Evolutionary conservation across 305 asterid species (phyloP).

Genomic region (Solanum hybrid): DNA sequence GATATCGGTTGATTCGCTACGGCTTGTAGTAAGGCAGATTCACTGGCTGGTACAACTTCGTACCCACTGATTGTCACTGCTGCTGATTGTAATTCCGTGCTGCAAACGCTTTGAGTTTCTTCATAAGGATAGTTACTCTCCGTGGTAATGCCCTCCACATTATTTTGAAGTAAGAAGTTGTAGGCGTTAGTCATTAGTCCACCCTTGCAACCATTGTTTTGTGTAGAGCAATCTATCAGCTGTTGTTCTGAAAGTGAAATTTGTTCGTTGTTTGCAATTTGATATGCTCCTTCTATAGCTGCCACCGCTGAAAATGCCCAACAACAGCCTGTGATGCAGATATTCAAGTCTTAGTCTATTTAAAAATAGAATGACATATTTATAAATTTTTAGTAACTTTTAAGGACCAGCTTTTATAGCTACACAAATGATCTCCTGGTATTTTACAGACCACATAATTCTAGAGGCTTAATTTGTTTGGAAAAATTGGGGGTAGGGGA

Average conservation of each 20-base stretch:
- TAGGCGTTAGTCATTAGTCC: constrained; percentile 22
- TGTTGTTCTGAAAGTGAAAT: constrained; percentile 27
- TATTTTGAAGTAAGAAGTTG: constrained; percentile 3
- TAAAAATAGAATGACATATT: neutral
- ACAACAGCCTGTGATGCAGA: constrained; percentile 13
- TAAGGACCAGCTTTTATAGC: neutral
- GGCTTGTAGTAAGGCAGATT: constrained; percentile 18
- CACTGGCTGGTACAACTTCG: constrained; percentile 14
- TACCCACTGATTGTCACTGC: constrained; percentile 18
- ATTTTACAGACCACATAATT: neutral
- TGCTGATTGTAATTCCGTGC: neutral
- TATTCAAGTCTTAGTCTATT: neutral
- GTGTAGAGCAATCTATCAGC: constrained; percentile 9
- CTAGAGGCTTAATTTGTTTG: neutral
- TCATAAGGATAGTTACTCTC: constrained; percentile 23
- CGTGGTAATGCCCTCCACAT: constrained; percentile 14
- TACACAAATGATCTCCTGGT: neutral
- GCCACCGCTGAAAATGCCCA: constrained; percentile 25
- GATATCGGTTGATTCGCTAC: constrained; percentile 22
- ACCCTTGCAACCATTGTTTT: constrained; percentile 17
- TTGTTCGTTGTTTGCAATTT: constrained; percentile 8
- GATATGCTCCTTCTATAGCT: constrained; percentile 20
- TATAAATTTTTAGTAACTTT: neutral
- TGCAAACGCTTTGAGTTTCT: constrained; percentile 12
- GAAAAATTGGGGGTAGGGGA: too few species aligned